phyloP scores from a whole-genome alignment of 169 alveolate species.

The Eimeria brunetti region DNA sequence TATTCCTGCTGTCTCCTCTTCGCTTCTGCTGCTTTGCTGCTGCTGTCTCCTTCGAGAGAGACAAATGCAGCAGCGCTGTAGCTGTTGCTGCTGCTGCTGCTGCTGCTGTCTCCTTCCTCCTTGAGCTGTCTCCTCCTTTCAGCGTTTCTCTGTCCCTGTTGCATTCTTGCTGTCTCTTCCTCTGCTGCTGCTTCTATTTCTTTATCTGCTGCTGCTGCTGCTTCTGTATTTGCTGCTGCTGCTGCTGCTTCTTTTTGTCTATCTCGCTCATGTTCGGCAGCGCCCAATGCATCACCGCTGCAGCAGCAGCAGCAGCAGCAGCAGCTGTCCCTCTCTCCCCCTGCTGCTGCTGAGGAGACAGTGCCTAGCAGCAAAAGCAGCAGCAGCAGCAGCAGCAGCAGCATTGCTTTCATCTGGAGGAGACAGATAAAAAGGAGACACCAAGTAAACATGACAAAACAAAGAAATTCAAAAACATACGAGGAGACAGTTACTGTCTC shows the following conservation, averaged over 20 bases:
- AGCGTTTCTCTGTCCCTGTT: background rate
- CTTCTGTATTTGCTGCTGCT: background rate
- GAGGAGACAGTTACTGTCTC: background rate
- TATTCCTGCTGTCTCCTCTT: background rate
- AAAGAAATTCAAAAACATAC: too few relatives aligned
- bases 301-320: slow-evolving; percentile 6
- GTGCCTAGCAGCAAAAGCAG: slow-evolving; percentile 10
- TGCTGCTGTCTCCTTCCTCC: background rate
- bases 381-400: slow-evolving; percentile 10
- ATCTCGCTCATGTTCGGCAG: too few relatives aligned
- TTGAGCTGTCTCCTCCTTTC: background rate
- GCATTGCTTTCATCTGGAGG: background rate
- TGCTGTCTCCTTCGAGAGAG: background rate
- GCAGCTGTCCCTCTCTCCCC: background rate
- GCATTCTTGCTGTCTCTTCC: background rate
- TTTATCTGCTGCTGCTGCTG: background rate
- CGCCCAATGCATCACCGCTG: background rate
- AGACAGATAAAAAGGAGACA: background rate
- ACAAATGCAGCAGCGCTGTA: background rate
- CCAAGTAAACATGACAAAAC: background rate
- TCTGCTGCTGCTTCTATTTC: background rate
- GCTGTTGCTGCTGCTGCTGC: background rate
- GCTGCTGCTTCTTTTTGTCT: slow-evolving; percentile 10
- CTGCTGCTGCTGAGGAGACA: slow-evolving; percentile 30
- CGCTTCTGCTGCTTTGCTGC: background rate